Evolutionary conservation across 768 basidiomycete species (phyloP), one percentile per base, ranked within the genome.

Genomic region (Butyriboletus loyo): DNA sequence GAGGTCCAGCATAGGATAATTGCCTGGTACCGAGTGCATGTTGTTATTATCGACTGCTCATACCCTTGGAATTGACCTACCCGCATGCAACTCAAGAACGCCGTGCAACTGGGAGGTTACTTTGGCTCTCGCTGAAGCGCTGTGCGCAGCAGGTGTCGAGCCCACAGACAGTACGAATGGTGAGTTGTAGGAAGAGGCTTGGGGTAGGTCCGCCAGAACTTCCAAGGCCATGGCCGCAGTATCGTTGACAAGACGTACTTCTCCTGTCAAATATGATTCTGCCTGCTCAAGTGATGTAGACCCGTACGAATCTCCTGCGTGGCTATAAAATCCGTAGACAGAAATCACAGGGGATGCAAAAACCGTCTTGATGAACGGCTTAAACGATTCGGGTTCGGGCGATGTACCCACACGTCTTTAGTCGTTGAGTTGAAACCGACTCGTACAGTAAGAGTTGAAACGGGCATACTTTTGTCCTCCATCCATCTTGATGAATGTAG

Each of bases 121-220:
- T 39, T 72, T 65, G 19, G 75, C 75, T 59, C 77, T 80, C 22
- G 77, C 71, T 28, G 78, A 82, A 13, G 86, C 89, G 10, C 86
- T 86, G 63, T 92, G 88, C 0, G 91, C 92, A 3, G 91, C 85
- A 2, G 92, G 92, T 3, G 92, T 93, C n/a, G 90, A 87, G 21
- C 92, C 91, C 2, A 93, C 85, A 2, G 87, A 87, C 32, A 94
- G 71, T 2, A 89, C 78, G 59, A 88, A 92, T 6, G 80, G 77
- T 34, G 73, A 68, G 7, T 73, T 71, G 48, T 75, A 68, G 36
- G 65, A 52, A 5, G 52, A 44, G n/a, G 56, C 63, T 35, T 69
- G 65, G 13, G 71, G 62, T 14, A 73, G 71, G 34, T 64, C 61
- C 9, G 72, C 65, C 28, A 85, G 69, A 45, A 80, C 67, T 35